Evolutionary conservation across 768 basidiomycete genomes (phyloP).

Genomic region (Agaricus blazei): DNA sequence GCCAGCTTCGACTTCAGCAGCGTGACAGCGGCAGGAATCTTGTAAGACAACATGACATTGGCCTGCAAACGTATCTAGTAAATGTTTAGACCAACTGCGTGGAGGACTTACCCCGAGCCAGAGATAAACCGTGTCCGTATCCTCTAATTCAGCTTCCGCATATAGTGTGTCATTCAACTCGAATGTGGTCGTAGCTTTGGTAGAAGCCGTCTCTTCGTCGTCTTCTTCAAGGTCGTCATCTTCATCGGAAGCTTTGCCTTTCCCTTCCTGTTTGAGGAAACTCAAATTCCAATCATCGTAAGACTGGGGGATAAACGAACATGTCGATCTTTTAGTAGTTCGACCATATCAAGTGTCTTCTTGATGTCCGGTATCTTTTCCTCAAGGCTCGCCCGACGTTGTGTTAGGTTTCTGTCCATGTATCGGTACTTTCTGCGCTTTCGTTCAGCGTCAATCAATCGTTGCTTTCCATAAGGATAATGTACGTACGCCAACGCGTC

Average conservation of each 20-base stretch:
- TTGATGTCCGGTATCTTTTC: constrained; percentile 96
- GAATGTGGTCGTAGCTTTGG: constrained; percentile 75
- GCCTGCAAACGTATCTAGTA: constrained; percentile 48
- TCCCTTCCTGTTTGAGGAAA: constrained; percentile 47
- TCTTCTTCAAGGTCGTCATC: constrained; percentile 46
- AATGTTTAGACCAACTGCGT: not conserved
- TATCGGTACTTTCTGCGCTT: constrained; percentile 93
- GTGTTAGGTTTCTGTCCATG: constrained; percentile 86
- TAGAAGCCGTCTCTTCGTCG: constrained; percentile 46
- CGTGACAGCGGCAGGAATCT: constrained; percentile 67
- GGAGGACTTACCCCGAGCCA: constrained; percentile 86
- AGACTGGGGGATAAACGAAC: constrained; percentile 33
- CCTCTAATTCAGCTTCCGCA: constrained; percentile 84
- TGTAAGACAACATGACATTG: constrained; percentile 96
- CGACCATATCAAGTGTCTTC: constrained; percentile 88
- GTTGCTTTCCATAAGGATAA: constrained; percentile 11
- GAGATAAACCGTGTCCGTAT: constrained; percentile 84
- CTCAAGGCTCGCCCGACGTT: constrained; percentile 73
- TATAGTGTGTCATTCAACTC: constrained; percentile 95
- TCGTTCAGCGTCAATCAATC: constrained; percentile 21
- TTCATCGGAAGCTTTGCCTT: constrained; percentile 30
- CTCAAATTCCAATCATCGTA: not conserved
- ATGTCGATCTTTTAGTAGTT: constrained; percentile 67
- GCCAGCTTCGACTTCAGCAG: constrained; percentile 73
- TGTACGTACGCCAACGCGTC: constrained; percentile 86